Conservation (phyloP, 177 flowering plant genomes). For the Vitis hybrid region DNA sequence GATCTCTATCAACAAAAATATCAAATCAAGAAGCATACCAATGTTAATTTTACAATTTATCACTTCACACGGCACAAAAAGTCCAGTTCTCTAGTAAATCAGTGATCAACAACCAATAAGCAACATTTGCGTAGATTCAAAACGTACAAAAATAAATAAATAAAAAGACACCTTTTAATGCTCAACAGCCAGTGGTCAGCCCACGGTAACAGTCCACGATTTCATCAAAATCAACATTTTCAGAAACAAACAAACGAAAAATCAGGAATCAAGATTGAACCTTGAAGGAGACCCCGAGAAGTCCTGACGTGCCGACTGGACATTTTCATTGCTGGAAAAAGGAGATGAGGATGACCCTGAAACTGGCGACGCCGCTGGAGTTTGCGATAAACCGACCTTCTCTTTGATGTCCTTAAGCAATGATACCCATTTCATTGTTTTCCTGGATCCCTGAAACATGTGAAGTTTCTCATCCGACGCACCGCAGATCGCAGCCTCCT, state of each 20-base stretch:
- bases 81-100: too few species aligned
- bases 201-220: too few species aligned
- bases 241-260: not conserved
- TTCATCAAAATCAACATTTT: too few species aligned
- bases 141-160: not conserved
- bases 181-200: too few species aligned
- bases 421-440: slow-evolving; percentile 95
- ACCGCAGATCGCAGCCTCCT: slow-evolving; percentile 8
- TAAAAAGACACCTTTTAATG: not conserved
- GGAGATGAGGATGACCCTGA: slow-evolving; percentile 4
- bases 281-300: slow-evolving; percentile 52
- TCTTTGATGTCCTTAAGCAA: slow-evolving; percentile 94
- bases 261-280: slow-evolving; percentile 24
- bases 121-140: too few species aligned
- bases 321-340: slow-evolving; percentile 25
- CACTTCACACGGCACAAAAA: too few species aligned
- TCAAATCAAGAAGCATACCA: too few species aligned
- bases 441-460: slow-evolving; percentile 50
- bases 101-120: too few species aligned
- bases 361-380: slow-evolving; percentile 35
- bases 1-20: too few species aligned
- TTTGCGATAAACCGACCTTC: slow-evolving; percentile 79
- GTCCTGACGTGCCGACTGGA: slow-evolving; percentile 31
- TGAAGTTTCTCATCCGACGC: slow-evolving; percentile 45
- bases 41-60: too few species aligned